These are phyloP conservation scores for Botrytis elliptica DNA, from an alignment of 2,329 filamentous ascomycete genomes.

Conservation along the genomic window DNA sequence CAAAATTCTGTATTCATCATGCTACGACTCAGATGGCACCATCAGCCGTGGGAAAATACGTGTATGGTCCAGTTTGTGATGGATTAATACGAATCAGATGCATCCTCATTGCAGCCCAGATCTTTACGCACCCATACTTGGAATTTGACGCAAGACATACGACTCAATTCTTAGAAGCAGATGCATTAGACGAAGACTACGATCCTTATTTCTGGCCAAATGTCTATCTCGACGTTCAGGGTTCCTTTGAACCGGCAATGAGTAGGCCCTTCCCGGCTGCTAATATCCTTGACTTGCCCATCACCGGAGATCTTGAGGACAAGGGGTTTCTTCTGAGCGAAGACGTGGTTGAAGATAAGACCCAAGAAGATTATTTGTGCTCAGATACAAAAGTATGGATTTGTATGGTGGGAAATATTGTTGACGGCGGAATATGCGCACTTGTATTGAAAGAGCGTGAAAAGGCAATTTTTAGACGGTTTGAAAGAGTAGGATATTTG, in stretches of 20 bases:
- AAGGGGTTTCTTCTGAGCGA: neutral
- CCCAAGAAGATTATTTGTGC: neutral
- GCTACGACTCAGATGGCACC: neutral
- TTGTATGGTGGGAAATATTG: neutral
- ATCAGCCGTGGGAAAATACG: neutral
- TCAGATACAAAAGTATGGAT: neutral
- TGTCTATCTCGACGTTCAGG: neutral
- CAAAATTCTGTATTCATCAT: neutral
- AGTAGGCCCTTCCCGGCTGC: neutral
- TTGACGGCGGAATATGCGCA: neutral
- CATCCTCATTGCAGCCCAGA: neutral
- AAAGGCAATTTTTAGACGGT: neutral
- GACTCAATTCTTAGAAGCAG: neutral
- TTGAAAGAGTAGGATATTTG: slow-evolving; percentile 7
- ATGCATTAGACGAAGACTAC: neutral
- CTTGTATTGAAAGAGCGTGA: neutral
- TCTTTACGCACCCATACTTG: neutral
- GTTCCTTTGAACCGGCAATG: neutral
- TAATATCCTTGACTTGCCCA: neutral
- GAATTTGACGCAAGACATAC: neutral
- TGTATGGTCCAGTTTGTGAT: neutral
- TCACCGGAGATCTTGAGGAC: neutral
- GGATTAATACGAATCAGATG: neutral
- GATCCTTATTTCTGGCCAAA: neutral
- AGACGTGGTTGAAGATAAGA: neutral